Evolutionary conservation across 768 basidiomycete species (phyloP).

Genomic region (Calocybe indica): DNA sequence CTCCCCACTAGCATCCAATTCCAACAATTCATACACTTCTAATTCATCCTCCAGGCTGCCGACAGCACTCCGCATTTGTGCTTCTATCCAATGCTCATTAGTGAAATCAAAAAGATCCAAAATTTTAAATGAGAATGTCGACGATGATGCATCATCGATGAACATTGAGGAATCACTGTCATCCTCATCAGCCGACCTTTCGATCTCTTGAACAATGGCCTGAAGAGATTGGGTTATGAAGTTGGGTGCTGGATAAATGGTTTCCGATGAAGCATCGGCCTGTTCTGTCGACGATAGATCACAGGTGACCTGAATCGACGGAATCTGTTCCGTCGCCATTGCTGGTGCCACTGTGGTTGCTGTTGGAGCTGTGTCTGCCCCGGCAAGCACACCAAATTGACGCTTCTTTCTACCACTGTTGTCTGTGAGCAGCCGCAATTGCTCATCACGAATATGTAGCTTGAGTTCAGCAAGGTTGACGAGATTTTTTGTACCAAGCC

Average conservation of each 20-base stretch:
- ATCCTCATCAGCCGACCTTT: neutral
- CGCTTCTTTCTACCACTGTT: neutral
- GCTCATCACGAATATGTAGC: slow-evolving; percentile 22
- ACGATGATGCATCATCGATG: neutral
- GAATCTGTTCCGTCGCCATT: neutral
- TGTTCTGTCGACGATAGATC: no score
- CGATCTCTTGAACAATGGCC: no score
- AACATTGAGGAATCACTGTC: no score
- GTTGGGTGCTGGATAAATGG: neutral
- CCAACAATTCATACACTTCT: neutral
- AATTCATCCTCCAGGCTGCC: neutral
- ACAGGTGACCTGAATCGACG: neutral
- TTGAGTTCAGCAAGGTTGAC: slow-evolving; percentile 18
- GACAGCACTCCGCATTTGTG: neutral
- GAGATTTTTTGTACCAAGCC: slow-evolving; percentile 14
- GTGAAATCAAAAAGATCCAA: neutral
- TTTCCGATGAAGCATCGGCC: neutral
- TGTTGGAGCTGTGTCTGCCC: no score
- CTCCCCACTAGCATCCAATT: slow-evolving; percentile 1
- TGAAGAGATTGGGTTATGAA: neutral
- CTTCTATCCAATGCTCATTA: neutral
- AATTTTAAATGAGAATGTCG: neutral
- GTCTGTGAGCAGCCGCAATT: neutral
- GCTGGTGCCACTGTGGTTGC: neutral
- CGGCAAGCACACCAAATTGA: no score